These are phyloP conservation scores for Colletotrichum cereale DNA, from an alignment of 2,329 filamentous ascomycete species.

Conservation along the genomic window DNA sequence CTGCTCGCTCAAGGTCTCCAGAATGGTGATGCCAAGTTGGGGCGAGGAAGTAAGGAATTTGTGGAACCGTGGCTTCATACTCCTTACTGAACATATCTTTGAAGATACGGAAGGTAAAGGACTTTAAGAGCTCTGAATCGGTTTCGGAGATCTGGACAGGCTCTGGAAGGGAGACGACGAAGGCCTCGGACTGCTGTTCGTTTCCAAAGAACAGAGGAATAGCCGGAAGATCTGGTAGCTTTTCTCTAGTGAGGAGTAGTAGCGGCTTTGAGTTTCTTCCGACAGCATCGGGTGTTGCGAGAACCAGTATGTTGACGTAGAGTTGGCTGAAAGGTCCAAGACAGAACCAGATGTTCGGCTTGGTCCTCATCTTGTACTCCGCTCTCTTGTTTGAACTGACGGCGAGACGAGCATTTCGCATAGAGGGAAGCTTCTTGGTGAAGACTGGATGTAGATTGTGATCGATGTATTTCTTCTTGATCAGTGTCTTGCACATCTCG, in stretches of 20 bases:
- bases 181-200: conserved; percentile 69
- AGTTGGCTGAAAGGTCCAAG: conserved; percentile 63
- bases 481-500: conserved; percentile 79
- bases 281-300: conserved; percentile 68
- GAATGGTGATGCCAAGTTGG: conserved; percentile 60
- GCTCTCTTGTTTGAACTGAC: conserved; percentile 82
- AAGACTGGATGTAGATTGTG: conserved; percentile 80
- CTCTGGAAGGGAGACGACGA: conserved; percentile 58
- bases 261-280: conserved; percentile 73
- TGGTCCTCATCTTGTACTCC: conserved; percentile 82
- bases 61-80: conserved; percentile 72
- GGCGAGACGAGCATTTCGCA: conserved; percentile 89
- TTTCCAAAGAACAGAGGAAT: conserved; percentile 81
- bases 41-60: conserved; percentile 87
- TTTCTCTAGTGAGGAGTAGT: conserved; percentile 76
- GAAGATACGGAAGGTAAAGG: conserved; percentile 83
- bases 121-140: conserved; percentile 68
- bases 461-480: conserved; percentile 76
- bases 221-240: conserved; percentile 72
- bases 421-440: conserved; percentile 77
- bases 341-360: conserved; percentile 79
- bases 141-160: conserved; percentile 58
- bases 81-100: conserved; percentile 90
- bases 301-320: conserved; percentile 71
- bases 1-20: conserved; percentile 37